Base-by-base conservation (phyloP, 225 moss, liverwort and hornwort species). In the Ulota crispa region DNA sequence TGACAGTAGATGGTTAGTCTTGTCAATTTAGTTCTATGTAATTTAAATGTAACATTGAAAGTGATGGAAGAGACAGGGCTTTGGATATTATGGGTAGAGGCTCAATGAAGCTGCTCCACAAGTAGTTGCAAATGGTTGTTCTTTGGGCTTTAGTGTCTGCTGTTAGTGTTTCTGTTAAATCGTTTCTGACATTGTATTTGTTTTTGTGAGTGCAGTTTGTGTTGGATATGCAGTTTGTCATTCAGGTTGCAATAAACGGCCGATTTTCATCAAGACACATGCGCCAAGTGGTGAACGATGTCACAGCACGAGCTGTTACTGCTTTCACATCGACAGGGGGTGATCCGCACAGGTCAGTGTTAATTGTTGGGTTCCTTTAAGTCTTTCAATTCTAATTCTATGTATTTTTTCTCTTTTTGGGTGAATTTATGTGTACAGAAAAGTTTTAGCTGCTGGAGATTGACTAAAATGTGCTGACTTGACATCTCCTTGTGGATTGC, bases 191-290 rank as follows among this genome's bases (percentile, higher is more conserved):
- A 21, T 26, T 70, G n/a, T 0, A 74, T 64, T 18, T 72, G 21
- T 73, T 73, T 26, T 73, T 72, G 79, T 77, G 80, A 30, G 70
- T 65, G 81, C 90, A 91, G 88, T 91, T 91, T 85, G 88, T 91
- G 54, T 78, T 91, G 76, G 91, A 91, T 64, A 91, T 91, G 88
- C 88, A 91, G 75, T 91, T 91, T 85, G 91, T 91, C 56, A 88
- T 88, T 76, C 91, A 91, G 75, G 85, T 91, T 83, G 91, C 91
- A 64, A 84, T 87, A 64, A 86, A 91, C 73, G 86, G 88, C 53
- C 91, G 88, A 21, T 91, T 86, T 71, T 86, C 88, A 64, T 91
- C 88, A 61, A 88, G 91, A 52, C 86, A 86, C 66, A 88, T 91
- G 88, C 88, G 91, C 47, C 88, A 88, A 86, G 88, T 91, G 62